A percentile compares a stretch with the other conserved stretches of the same genome.
Evolutionary conservation across 192 early-diverging fungal species (phyloP).

Genomic region (Kappamyces sp.): DNA sequence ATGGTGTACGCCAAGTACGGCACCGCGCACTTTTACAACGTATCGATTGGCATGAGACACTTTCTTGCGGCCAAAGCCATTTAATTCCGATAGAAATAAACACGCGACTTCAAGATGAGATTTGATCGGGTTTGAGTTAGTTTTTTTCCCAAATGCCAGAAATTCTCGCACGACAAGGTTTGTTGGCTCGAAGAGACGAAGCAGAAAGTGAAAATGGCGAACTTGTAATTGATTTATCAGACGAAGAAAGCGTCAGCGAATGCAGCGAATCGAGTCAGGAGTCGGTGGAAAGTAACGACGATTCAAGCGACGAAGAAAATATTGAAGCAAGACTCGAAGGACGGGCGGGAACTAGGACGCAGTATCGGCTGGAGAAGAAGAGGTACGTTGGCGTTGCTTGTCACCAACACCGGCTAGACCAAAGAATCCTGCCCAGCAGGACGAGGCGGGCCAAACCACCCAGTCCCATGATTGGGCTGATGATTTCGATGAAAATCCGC

Average conservation of each 20-base stretch:
- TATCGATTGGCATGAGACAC: conserved; percentile 4
- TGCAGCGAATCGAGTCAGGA: background rate
- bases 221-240: conserved; percentile 15
- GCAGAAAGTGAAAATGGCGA: conserved; percentile 6
- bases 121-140: background rate
- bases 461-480: background rate
- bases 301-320: conserved; percentile 5
- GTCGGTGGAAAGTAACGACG: too few relatives aligned
- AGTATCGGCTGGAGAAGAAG: too few relatives aligned
- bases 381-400: background rate
- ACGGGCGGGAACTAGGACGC: too few relatives aligned
- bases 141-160: too few relatives aligned
- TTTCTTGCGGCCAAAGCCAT: conserved; percentile 1
- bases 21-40: background rate
- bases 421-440: background rate
- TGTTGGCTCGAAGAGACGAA: background rate
- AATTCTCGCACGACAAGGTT: too few relatives aligned
- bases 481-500: background rate
- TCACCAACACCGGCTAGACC: conserved; percentile 1
- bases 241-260: conserved; percentile 9
- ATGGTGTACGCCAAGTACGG: conserved; percentile 8
- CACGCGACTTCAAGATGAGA: background rate
- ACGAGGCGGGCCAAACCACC: too few relatives aligned
- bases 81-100: conserved; percentile 4
- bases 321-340: conserved; percentile 4